Base-by-base conservation (phyloP, 192 early-diverging fungal genomes). In the Phlyctochytrium arcticum region DNA sequence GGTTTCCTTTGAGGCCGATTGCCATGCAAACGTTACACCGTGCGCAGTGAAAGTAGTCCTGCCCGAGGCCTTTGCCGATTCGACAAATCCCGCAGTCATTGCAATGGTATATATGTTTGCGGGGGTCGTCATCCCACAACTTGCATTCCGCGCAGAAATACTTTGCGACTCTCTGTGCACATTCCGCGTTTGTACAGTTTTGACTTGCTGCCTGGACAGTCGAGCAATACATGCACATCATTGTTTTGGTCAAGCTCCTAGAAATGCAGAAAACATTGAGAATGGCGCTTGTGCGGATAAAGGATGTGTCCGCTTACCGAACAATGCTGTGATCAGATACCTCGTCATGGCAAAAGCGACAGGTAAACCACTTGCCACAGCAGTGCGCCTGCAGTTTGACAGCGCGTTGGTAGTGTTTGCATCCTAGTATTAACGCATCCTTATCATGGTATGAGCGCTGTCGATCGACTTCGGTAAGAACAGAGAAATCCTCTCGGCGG, bases 141-240 rank as follows among this genome's bases (percentile, higher is more conserved):
- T 93, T 91, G 67, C 96, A 98, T 30, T 82, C 82, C 48, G 80
- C 65, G 74, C 96, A 98, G 59, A 88, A 98, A 72, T 98, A 96
- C 27, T 65, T 63, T 0, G 92, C 90, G 27, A 96, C 71, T 15
- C 60, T 37, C 12, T 68, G 36, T 5, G 76, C 57, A 73, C 96
- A 98, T 5, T 36, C 64, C 23, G 50, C 54, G 42, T 87, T 83
- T 54, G 68, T 60, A 69, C 96, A 98, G 24, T 66, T 57, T 67
- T 90, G 88, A 2, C 80, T 79, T 9, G 91, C 83, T 2, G 90
- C 85, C 62, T 98, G 96, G 24, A 90, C 81, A 6, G 81, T 81
- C 32, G 70, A 50, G 72, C 96, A 98, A 61, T 88, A 75, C 96
- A 96, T 97, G 67, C 96, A 98, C 65, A 92, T 83, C 94, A 98